These are phyloP conservation scores for Trichosporon sp. DNA, from an alignment of 1,284 basidiomycete species.

Conservation along the genomic window DNA sequence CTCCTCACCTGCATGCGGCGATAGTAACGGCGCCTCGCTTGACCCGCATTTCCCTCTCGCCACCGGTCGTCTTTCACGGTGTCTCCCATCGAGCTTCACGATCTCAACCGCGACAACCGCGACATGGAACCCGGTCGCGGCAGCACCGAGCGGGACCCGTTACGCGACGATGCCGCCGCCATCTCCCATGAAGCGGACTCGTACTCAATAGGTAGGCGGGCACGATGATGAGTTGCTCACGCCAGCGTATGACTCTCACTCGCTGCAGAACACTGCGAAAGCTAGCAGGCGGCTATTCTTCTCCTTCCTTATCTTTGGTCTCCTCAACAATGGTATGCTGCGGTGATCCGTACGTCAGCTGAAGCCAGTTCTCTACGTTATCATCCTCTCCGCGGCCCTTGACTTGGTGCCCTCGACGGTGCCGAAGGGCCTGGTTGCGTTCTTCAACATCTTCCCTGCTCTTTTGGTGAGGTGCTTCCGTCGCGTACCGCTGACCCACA, in stretches of 20 bases:
- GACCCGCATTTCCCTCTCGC: background rate
- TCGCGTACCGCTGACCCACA: conserved; percentile 26
- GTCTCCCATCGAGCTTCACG: conserved; percentile 26
- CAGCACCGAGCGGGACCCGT: conserved; percentile 15
- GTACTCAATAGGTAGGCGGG: conserved; percentile 19
- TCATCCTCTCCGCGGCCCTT: conserved; percentile 92
- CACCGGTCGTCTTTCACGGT: conserved; percentile 18
- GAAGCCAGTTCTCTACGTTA: conserved; percentile 79
- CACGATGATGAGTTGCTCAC: conserved; percentile 15
- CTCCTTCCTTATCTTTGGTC: conserved; percentile 54
- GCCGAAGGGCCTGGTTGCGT: conserved; percentile 84
- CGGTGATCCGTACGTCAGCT: background rate
- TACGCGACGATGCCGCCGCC: conserved; percentile 20
- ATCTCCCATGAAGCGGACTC: background rate
- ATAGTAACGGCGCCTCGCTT: background rate
- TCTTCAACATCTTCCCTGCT: conserved; percentile 84
- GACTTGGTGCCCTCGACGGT: conserved; percentile 88
- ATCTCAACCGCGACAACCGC: conserved; percentile 14
- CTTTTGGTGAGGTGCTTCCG: conserved; percentile 55
- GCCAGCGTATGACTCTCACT: conserved; percentile 18
- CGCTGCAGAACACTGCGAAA: conserved; percentile 1
- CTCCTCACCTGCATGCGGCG: background rate
- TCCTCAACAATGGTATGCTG: conserved; percentile 54
- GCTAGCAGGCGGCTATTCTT: conserved; percentile 39
- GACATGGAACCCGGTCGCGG: conserved; percentile 14